These are phyloP conservation scores for Phragmites australis DNA, from an alignment of 176 grass and related monocot genomes.

Conservation along the genomic window DNA sequence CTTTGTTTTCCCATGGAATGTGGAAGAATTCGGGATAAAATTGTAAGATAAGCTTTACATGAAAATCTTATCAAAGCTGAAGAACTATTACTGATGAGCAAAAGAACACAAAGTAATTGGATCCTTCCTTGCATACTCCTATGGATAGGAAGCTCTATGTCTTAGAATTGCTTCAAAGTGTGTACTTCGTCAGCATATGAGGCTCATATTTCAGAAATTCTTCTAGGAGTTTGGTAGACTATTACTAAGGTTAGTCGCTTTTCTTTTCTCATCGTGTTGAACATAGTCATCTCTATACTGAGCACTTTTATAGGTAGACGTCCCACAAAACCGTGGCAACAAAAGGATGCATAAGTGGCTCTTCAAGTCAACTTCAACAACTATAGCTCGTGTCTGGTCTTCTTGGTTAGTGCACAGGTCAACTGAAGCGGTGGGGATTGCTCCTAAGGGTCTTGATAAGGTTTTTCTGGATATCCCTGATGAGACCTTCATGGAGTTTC, in stretches of 20 bases:
- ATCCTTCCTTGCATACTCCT: constrained; percentile 8
- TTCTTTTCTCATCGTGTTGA: not conserved
- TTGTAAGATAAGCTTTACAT: not conserved
- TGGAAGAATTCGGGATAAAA: not conserved
- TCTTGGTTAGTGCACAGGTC: constrained; percentile 84
- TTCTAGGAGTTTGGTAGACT: not conserved
- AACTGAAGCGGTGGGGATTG: constrained; percentile 51
- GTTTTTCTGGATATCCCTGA: constrained; percentile 86
- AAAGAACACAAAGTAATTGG: not conserved
- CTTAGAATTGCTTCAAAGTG: constrained; percentile 1
- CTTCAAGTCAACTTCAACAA: constrained; percentile 81
- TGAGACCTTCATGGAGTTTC: constrained; percentile 74
- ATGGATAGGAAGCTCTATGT: not conserved
- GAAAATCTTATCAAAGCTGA: constrained; percentile 5
- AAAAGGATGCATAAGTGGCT: constrained; percentile 66
- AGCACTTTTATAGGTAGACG: constrained; percentile 61
- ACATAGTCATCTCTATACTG: not conserved
- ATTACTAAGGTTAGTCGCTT: constrained; percentile 13
- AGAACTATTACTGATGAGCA: not conserved
- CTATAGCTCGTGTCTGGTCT: constrained; percentile 83
- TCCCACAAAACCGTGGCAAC: constrained; percentile 74
- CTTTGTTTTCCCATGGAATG: not conserved
- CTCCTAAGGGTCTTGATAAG: constrained; percentile 69
- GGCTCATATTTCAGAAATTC: not conserved
- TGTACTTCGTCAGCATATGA: constrained; percentile 22